Base-by-base conservation (phyloP, 1,284 basidiomycete genomes). In the Rhodofomes roseus region DNA sequence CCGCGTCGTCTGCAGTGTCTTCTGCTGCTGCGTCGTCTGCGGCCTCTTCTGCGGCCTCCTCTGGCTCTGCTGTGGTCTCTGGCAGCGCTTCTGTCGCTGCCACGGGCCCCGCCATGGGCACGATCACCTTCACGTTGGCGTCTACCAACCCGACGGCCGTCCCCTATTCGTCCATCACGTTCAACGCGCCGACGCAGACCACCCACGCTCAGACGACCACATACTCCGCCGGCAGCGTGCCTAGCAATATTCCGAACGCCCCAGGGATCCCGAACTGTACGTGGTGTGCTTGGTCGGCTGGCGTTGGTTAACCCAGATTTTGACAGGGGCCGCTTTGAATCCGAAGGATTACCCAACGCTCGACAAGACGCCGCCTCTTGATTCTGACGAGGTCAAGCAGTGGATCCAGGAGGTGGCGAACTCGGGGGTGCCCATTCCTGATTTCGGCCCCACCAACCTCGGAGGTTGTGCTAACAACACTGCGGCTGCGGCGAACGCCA, bases 381-480 rank as follows among this genome's bases (percentile, higher is more conserved):
- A 90, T 75, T 88, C 88, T 8, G 73, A 82, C 14, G 74, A 89
- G 69, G 91, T 93, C 11, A 79, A 89, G 70, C 77, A 81, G 69
- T 93, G 92, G 92, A 84, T 91, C 40, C 64, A 81, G 56, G 82
- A 88, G 25, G 86, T 90, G 16, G 37, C 60, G 3, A 73, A 77
- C 56, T 81, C 84, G 12, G 85, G 85, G 39, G 67, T 88, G 20
- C 43, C 63, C 5, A 86, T 89, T 65, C 86, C 89, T 20, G 68
- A 78, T 68, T 74, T 86, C 60, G 36, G 71, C 27, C 70, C 75
- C 18, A 87, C 79, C 53, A 74, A 78, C 22, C 68, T 74, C 18
- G 87, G 86, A 65, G 85, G 87, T 56, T 93, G 90, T 66, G 70
- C 81, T 1, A 77, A 83, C 44, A 90, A 91, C 68, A 75, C 82